These are phyloP conservation scores for Dioscorea cayenensis DNA, from an alignment of 116 monocot species.

Conservation along the genomic window DNA sequence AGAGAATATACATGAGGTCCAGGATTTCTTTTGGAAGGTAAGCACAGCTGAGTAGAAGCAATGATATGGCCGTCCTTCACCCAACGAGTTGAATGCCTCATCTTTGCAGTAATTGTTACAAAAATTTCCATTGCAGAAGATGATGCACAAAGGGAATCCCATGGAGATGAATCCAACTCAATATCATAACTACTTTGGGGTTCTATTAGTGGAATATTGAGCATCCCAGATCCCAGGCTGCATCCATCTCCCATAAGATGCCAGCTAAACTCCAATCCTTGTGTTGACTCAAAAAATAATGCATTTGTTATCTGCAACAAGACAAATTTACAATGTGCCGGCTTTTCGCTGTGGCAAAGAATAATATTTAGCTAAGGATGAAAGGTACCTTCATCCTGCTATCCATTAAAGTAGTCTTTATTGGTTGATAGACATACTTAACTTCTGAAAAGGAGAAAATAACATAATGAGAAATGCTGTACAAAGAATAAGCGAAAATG, in stretches of 20 bases:
- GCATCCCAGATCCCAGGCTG: slow-evolving; percentile 50
- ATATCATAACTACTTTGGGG: slow-evolving; percentile 54
- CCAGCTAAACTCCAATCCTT: slow-evolving; percentile 72
- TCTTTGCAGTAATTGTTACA: slow-evolving; percentile 54
- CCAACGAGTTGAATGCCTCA: slow-evolving; percentile 65
- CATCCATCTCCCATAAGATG: slow-evolving; percentile 76
- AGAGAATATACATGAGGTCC: slow-evolving; percentile 44
- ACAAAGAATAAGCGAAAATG: neutral
- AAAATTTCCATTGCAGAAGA: slow-evolving; percentile 53
- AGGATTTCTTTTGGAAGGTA: slow-evolving; percentile 37
- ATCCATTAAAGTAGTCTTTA: slow-evolving; percentile 47
- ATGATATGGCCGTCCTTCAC: slow-evolving; percentile 63
- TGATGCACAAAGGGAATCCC: slow-evolving; percentile 58
- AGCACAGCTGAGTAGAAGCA: slow-evolving; percentile 66
- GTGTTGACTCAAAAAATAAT: slow-evolving; percentile 80
- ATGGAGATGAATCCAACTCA: slow-evolving; percentile 53
- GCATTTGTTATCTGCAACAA: slow-evolving; percentile 60
- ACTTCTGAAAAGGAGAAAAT: slow-evolving; percentile 63
- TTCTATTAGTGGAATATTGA: slow-evolving; percentile 51
- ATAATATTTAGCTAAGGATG: neutral
- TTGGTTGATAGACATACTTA: slow-evolving; percentile 89
- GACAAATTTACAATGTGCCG: neutral
- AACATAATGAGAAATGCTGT: neutral
- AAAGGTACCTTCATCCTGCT: slow-evolving; percentile 51
- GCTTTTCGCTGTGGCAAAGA: neutral